Base-by-base conservation (phyloP, 441 rosid species). In the Capsella rubella region DNA sequence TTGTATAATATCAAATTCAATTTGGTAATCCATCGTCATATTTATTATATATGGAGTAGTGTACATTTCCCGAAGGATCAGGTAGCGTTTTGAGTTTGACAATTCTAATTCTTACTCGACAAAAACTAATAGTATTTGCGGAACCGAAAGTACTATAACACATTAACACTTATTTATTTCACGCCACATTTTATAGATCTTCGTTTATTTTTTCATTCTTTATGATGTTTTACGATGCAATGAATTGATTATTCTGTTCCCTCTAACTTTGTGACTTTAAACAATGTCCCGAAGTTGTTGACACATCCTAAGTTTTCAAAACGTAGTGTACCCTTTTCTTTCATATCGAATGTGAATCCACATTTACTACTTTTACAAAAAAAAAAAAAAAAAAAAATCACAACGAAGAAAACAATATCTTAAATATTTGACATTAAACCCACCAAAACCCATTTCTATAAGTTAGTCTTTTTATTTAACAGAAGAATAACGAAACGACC, bases 211-310 rank as follows among this genome's bases (percentile, higher is more conserved):
- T 32, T 32, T 6, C 35, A 0, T 32, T 25, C 4, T 14, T 42
- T 28, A 27, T 42, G 51, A 42, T 12, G 18, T 14, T 21, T 21
- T 45, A n/a, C 9, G 64, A 58, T 35, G 15, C 8, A 63, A 31
- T n/a, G 3, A 40, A 67, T 40, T 53, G 42, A 10, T 39, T 34
- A 16, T 16, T 15, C 58, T 69, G 57, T 42, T 68, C 2, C 2
- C 9, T 6, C 8, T 16, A 54, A 54, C 14, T 28, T 43, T 34
- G n/a, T 18, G 56, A 28, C 11, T 14, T 21, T 40, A 67, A 67
- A 40, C 12, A 61, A 31, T 6, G 34, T 71, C 31, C 5, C 3
- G 11, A 51, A 29, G 68, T 63, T 29, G 68, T 63, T 63, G 54
- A 46, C 40, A 63, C 25, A 31, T 45, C 27, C 3, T 0, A 28